Base-by-base conservation (phyloP, 192 early-diverging fungal species). In the Linnemannia hyalina region DNA sequence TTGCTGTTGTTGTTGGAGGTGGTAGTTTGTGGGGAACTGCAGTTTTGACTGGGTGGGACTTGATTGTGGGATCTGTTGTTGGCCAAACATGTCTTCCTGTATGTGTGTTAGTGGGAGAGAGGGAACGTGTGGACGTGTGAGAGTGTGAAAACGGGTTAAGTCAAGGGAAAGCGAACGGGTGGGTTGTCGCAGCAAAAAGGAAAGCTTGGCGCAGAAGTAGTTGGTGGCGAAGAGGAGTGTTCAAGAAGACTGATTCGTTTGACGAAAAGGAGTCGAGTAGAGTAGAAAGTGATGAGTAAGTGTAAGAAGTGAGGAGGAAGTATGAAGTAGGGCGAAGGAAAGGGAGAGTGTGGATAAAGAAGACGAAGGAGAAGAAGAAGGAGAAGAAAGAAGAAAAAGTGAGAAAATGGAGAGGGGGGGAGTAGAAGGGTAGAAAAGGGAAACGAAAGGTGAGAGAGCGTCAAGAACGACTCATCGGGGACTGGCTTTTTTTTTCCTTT, bases 11-110 rank as follows among this genome's bases (percentile, higher is more conserved):
- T 71, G 75, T 20, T 78, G 77, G 41, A 78, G 77, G 69, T 78
- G 77, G 36, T 70, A 78, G 26, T 78, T 78, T 11, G 77, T 78
- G 41, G 77, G 77, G 52, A 78, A 78, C 69, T 78, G 77, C 77
- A 78, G 38, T 68, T 78, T 78, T 54, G 77, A 52, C 35, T 76
- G 75, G 32, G 32, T 15, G 47, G 35, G 69, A 38, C 41, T 38
- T 44, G 47, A 35, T 55, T 78, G 77, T 69, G 68, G 77, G 68
- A 52, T 69, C 69, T 65, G 60, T 32, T 78, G 77, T 38, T 78
- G 77, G 68, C 77, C 69, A 78, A 78, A 78, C 77, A 78, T 78
- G 46, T 29, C 35, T 77, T 47, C 65, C 11, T 36, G 38, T 54
- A 4, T 29, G 46, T 55, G 18, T 55, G 73, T 22, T 32, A 26